These are phyloP conservation scores for Eucalyptus marginata DNA, from an alignment of 345 rosid genomes.

Conservation along the genomic window DNA sequence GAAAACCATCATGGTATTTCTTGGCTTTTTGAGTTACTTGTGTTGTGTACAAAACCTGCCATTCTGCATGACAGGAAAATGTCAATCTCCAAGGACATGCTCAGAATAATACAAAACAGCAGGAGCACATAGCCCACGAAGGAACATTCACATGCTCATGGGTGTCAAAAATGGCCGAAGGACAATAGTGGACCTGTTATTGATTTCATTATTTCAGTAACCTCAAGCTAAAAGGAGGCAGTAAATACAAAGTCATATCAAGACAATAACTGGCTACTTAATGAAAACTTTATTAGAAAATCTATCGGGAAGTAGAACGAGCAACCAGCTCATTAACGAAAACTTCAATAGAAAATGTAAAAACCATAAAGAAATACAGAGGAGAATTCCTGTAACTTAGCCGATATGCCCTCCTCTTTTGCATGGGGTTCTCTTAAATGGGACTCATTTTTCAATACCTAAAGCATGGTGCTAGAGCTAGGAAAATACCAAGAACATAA, in stretches of 20 bases:
- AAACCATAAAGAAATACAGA: fast-evolving
- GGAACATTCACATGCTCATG: neutral
- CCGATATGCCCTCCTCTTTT: neutral
- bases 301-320: neutral
- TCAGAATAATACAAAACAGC: neutral
- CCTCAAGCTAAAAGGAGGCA: neutral
- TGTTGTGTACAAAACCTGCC: conserved; percentile 59
- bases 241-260: neutral
- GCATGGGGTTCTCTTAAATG: neutral
- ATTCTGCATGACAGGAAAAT: conserved; percentile 8
- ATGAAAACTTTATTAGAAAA: neutral
- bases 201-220: neutral
- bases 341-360: neutral
- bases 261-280: no score
- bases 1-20: conserved; percentile 54
- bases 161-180: neutral
- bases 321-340: neutral
- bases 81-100: neutral
- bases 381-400: neutral
- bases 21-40: conserved; percentile 51
- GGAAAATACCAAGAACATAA: neutral
- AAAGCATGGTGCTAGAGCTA: neutral
- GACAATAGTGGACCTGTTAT: neutral
- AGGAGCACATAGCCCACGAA: neutral
- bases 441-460: neutral